These are phyloP conservation scores for fission yeast (Schizosaccharomyces pombe) DNA, from an alignment of 805 yeast genomes.

Conservation along the genomic window DNA sequence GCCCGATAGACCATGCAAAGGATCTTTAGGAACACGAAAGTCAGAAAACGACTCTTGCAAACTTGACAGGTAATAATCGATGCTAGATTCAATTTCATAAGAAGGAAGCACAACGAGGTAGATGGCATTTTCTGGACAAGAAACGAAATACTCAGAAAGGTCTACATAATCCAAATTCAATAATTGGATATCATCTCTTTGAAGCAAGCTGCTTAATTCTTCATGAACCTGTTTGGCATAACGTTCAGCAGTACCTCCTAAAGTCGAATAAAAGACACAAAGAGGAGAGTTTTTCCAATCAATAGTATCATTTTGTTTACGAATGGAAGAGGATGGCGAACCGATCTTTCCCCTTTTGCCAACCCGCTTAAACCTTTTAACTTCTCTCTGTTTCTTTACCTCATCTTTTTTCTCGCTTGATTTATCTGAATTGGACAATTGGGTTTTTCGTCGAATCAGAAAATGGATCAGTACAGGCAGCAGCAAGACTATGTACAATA, in stretches of 20 bases:
- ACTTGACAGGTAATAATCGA: slow-evolving; percentile 66
- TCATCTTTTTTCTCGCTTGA: not conserved
- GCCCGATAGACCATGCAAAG: slow-evolving; percentile 45
- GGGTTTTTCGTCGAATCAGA: not conserved
- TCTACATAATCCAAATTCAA: slow-evolving; percentile 60
- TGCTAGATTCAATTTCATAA: slow-evolving; percentile 77
- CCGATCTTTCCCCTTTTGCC: not conserved
- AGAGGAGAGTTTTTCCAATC: slow-evolving; percentile 2
- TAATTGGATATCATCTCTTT: slow-evolving; percentile 21
- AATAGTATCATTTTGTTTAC: not conserved
- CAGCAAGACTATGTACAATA: not conserved
- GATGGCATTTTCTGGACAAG: slow-evolving; percentile 16
- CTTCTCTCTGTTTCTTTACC: not conserved
- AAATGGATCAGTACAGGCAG: not conserved
- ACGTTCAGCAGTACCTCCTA: slow-evolving; percentile 62
- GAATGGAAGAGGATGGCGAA: not conserved
- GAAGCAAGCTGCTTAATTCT: slow-evolving; percentile 13
- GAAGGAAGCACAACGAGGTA: slow-evolving; percentile 67
- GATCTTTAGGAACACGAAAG: slow-evolving; percentile 65
- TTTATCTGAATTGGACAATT: not conserved
- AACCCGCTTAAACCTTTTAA: not conserved
- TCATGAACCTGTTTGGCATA: slow-evolving; percentile 33
- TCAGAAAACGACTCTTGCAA: slow-evolving; percentile 62
- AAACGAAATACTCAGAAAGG: slow-evolving; percentile 47
- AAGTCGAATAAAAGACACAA: slow-evolving; percentile 50